Percentiles rank a stretch among this genome's conserved stretches.
Conservation (phyloP, 2,329 filamentous ascomycete species). For the Exophiala aquamarina region DNA sequence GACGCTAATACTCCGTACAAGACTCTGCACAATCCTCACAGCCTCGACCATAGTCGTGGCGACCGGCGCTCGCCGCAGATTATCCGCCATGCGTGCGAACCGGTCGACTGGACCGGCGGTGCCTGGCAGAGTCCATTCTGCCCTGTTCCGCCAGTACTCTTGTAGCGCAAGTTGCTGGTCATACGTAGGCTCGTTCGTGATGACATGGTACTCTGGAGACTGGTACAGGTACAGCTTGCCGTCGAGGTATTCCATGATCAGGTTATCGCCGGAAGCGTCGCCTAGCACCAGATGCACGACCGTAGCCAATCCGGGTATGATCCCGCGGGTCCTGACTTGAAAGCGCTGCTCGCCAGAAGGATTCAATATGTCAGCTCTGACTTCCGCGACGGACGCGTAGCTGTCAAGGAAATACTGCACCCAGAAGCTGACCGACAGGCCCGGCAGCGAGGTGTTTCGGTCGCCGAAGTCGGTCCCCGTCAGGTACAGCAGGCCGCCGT, state of each 20-base stretch:
- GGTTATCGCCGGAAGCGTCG: background rate
- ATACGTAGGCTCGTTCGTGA: slow-evolving; percentile 1
- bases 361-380: background rate
- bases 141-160: background rate
- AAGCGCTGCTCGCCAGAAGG: background rate
- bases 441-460: background rate
- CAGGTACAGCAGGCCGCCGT: slow-evolving; percentile 1
- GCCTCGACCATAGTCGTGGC: background rate
- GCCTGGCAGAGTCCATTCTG: background rate
- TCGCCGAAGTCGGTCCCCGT: background rate
- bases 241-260: background rate
- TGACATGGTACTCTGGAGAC: background rate
- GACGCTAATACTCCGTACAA: background rate
- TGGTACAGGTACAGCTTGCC: background rate
- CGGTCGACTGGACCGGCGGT: background rate
- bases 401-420: background rate
- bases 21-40: background rate
- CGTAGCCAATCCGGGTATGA: background rate
- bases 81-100: background rate
- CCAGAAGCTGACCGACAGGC: background rate
- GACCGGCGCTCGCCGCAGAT: background rate
- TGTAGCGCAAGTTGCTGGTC: background rate
- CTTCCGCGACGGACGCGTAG: background rate
- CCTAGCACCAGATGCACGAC: background rate
- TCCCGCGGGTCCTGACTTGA: background rate